These are phyloP conservation scores for Chamaenerion angustifolium DNA, from an alignment of 345 rosid species.

Conservation along the genomic window DNA sequence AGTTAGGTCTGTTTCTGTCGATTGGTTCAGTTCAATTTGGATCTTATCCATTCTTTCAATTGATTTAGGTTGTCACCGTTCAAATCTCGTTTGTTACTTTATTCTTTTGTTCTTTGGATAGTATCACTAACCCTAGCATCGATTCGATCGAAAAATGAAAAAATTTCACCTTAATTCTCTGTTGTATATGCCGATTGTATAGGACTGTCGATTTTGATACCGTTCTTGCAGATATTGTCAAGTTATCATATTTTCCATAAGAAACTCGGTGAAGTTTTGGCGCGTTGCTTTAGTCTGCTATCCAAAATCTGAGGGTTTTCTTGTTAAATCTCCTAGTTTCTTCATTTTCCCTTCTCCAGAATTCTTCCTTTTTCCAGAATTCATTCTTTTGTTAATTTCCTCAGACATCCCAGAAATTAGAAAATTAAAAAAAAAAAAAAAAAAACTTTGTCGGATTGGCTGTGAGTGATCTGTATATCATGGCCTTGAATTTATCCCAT, in stretches of 20 bases:
- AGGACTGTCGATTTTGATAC: conserved; percentile 5
- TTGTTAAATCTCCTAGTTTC: conserved; percentile 10
- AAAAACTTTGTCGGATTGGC: conserved; percentile 9
- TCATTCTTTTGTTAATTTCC: not conserved
- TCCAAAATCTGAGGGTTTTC: conserved; percentile 32
- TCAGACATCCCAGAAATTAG: not conserved
- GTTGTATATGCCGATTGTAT: conserved; percentile 1
- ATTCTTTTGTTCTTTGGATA: conserved; percentile 3
- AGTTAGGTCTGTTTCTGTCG: not conserved
- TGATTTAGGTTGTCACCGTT: not conserved
- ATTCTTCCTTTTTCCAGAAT: conserved; percentile 1
- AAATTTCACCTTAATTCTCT: conserved; percentile 6
- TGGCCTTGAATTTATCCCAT: conserved; percentile 86
- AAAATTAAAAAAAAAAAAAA: not conserved
- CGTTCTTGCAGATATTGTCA: not conserved
- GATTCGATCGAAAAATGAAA: not conserved
- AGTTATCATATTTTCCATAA: not conserved
- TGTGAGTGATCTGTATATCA: conserved; percentile 15
- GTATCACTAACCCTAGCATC: not conserved
- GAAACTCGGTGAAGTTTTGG: conserved; percentile 30
- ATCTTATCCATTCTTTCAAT: not conserved
- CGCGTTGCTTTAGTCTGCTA: conserved; percentile 30
- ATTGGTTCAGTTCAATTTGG: not conserved
- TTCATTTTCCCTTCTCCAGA: not conserved
- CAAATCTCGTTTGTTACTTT: not conserved